Conservation (phyloP, 306 rosid species). For the cucumber (Cucumis sativus) region DNA sequence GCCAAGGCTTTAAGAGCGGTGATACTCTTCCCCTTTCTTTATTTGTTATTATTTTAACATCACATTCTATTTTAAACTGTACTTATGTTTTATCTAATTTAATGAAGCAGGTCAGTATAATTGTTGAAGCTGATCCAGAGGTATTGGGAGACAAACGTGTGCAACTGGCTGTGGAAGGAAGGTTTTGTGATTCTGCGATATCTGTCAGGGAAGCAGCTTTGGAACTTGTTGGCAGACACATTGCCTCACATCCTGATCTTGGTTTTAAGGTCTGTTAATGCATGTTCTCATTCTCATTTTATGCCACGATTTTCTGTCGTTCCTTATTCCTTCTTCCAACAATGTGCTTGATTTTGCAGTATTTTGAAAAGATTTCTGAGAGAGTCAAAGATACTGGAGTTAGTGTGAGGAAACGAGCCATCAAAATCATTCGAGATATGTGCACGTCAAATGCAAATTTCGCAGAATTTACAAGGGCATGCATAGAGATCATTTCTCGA, state of each 20-base stretch:
- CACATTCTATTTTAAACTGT: not conserved
- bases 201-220: constrained; percentile 96
- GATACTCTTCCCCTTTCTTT: constrained; percentile 9
- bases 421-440: constrained; percentile 96
- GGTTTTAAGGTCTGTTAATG: constrained; percentile 71
- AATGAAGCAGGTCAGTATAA: constrained; percentile 78
- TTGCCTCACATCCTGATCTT: constrained; percentile 97
- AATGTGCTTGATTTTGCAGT: constrained; percentile 33
- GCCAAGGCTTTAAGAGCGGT: constrained; percentile 97
- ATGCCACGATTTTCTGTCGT: not conserved
- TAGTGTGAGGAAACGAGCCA: constrained; percentile 94
- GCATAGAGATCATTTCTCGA: constrained; percentile 86
- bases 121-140: constrained; percentile 98
- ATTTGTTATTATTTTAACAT: not conserved
- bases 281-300: constrained; percentile 2
- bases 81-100: constrained; percentile 12
- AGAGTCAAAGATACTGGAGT: constrained; percentile 92
- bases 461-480: constrained; percentile 75
- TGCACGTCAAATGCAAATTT: constrained; percentile 70
- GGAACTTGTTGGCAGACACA: constrained; percentile 99
- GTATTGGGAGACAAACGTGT: constrained; percentile 84
- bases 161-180: constrained; percentile 82
- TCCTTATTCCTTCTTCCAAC: not conserved
- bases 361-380: constrained; percentile 94
- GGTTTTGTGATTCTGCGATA: constrained; percentile 92